phyloP scores from a whole-genome alignment of 176 grass and related monocot species.

The Urochloa ruziziensis region DNA sequence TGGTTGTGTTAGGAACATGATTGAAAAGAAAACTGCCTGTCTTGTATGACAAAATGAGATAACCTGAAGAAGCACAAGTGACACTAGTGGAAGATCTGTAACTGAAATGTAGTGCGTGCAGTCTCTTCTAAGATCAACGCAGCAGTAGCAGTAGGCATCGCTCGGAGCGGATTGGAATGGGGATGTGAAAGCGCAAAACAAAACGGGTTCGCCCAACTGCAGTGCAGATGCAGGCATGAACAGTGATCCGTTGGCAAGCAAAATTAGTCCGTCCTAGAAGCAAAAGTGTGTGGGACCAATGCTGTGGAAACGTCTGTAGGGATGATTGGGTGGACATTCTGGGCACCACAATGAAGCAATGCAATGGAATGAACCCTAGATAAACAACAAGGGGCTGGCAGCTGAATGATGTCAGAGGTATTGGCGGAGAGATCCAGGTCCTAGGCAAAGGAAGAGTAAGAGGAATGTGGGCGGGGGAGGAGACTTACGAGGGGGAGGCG shows the following conservation, averaged over 20 bases:
- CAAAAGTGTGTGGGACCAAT: background rate
- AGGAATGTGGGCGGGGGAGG: background rate
- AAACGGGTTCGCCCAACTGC: background rate
- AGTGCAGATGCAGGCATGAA: background rate
- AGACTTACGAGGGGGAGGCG: constrained; percentile 1
- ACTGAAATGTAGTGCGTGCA: background rate
- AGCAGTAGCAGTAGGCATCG: background rate
- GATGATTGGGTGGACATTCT: background rate
- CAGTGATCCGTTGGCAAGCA: background rate
- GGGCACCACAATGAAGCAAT: background rate
- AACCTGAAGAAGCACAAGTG: background rate
- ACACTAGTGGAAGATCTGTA: background rate
- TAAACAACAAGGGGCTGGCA: background rate
- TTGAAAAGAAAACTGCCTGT: background rate
- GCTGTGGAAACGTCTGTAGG: background rate
- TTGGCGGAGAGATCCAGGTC: background rate
- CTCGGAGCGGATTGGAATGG: background rate
- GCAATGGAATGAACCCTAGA: background rate
- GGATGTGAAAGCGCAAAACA: background rate
- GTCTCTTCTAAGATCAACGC: background rate
- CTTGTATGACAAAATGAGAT: background rate
- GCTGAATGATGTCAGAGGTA: background rate
- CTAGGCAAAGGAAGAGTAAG: background rate
- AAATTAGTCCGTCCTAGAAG: background rate
- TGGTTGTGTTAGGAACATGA: background rate